These are phyloP conservation scores for Osmozyma mogii DNA, from an alignment of 805 yeast species.

Conservation along the genomic window DNA sequence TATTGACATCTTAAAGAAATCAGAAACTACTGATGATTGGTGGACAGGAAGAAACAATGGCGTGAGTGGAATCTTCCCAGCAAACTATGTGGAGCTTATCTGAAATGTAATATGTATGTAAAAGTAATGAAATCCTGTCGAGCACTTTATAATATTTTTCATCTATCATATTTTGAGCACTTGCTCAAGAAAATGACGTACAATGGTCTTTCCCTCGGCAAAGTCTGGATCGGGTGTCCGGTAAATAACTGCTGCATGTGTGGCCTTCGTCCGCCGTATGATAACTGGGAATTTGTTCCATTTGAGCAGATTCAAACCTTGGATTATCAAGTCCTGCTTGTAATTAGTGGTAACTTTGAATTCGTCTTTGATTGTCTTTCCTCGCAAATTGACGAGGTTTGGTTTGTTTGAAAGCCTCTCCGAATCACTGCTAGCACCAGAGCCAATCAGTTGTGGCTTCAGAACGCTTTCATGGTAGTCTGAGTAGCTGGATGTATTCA, in stretches of 20 bases:
- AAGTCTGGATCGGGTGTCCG: conserved; percentile 44
- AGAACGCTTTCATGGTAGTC: conserved; percentile 10
- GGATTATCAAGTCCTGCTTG: conserved; percentile 5
- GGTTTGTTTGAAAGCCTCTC: not conserved
- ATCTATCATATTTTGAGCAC: conserved; percentile 11
- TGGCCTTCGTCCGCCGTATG: conserved; percentile 53
- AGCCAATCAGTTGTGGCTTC: not conserved
- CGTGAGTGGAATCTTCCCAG: conserved; percentile 90
- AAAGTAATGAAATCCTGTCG: no score
- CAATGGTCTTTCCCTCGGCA: conserved; percentile 62
- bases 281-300: conserved; percentile 11
- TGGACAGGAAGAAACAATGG: conserved; percentile 94
- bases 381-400: conserved; percentile 6
- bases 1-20: conserved; percentile 75
- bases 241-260: conserved; percentile 80
- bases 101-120: no score
- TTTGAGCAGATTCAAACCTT: conserved; percentile 6
- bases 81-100: conserved; percentile 84
- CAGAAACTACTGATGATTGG: conserved; percentile 93
- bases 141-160: no score
- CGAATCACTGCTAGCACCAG: conserved; percentile 1
- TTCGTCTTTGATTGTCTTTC: conserved; percentile 3
- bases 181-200: conserved; percentile 52
- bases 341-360: conserved; percentile 7
- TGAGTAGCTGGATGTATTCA: conserved; percentile 28